phyloP scores from a whole-genome alignment of 441 rosid genomes.

The Eruca vesicaria region DNA sequence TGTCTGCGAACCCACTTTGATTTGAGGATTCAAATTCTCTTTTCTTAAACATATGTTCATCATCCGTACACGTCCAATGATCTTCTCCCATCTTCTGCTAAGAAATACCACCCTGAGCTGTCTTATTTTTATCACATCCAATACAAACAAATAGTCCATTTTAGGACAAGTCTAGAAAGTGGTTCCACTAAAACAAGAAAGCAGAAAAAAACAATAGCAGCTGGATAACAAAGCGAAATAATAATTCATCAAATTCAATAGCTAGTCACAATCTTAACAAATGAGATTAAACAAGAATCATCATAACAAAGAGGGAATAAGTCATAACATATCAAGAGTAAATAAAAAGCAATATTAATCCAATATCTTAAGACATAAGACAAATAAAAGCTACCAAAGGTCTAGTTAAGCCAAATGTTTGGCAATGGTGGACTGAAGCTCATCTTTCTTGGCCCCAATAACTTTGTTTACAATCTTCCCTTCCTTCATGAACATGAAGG shows the following conservation, averaged over 20 bases:
- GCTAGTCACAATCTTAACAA: not conserved
- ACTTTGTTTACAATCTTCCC: slow-evolving; percentile 81
- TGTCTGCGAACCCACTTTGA: not conserved
- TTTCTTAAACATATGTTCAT: too few relatives aligned
- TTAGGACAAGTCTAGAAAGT: not conserved
- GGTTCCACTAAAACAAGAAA: too few relatives aligned
- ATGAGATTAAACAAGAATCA: not conserved
- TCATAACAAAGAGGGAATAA: not conserved
- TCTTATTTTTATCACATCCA: not conserved
- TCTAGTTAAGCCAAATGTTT: slow-evolving; percentile 58
- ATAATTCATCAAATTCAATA: not conserved
- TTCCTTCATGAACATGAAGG: slow-evolving; percentile 76
- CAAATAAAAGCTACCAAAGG: slow-evolving; percentile 18
- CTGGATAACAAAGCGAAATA: not conserved
- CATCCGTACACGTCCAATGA: too few relatives aligned
- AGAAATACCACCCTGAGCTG: too few relatives aligned
- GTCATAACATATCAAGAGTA: slow-evolving; percentile 4
- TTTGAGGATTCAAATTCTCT: not conserved
- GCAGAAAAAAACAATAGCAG: not conserved
- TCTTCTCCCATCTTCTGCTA: too few relatives aligned
- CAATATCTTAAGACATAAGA: slow-evolving; percentile 14
- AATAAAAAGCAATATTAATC: not conserved
- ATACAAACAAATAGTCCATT: not conserved
- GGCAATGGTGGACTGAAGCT: slow-evolving; percentile 59
- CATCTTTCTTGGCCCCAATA: slow-evolving; percentile 84